These are phyloP conservation scores for Cadophora gregata DNA, from an alignment of 2,329 filamentous ascomycete genomes.

Conservation along the genomic window DNA sequence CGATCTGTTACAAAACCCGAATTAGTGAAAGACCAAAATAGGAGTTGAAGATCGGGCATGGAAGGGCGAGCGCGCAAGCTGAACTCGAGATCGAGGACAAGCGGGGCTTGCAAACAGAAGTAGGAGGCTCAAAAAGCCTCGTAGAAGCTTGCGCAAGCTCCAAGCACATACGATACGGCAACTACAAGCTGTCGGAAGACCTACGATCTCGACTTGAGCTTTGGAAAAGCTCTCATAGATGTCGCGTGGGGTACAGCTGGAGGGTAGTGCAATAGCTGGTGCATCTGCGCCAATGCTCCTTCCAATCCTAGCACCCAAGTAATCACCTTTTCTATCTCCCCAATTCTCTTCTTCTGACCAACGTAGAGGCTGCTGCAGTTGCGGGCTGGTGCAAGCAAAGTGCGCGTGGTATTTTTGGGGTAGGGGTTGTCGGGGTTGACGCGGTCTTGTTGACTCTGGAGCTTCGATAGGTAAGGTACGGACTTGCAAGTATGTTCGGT, in stretches of 20 bases:
- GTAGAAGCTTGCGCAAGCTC: conserved; percentile 38
- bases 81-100: conserved; percentile 19
- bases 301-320: conserved; percentile 22
- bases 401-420: conserved; percentile 2
- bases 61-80: conserved; percentile 18
- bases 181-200: conserved; percentile 43
- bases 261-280: conserved; percentile 38
- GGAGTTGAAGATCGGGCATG: neutral
- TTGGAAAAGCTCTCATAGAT: conserved; percentile 42
- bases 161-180: conserved; percentile 31
- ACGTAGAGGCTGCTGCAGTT: neutral
- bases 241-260: conserved; percentile 42
- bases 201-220: conserved; percentile 44
- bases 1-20: conserved; percentile 25
- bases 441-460: conserved; percentile 10
- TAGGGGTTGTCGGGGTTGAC: neutral
- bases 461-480: neutral
- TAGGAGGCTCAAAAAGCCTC: conserved; percentile 28
- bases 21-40: conserved; percentile 26
- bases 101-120: conserved; percentile 23
- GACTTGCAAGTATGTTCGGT: neutral
- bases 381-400: neutral
- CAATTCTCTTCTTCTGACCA: neutral
- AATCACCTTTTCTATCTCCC: conserved; percentile 37
- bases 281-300: conserved; percentile 33